Base-by-base conservation (phyloP, 2,329 filamentous ascomycete species). In the Pyricularia sp. region DNA sequence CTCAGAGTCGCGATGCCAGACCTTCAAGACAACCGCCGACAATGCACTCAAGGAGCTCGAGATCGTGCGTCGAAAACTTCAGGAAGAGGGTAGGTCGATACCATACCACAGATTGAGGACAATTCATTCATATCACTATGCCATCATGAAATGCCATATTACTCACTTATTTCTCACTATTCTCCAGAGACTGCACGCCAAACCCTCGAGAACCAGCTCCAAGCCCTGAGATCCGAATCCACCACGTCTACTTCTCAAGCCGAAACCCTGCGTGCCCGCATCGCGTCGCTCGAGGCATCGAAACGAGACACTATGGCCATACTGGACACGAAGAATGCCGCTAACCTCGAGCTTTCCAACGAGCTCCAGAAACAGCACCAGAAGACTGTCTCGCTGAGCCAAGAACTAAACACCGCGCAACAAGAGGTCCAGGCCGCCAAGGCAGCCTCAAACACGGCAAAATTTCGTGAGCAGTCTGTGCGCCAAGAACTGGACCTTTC, bases 291-390 rank as follows among this genome's bases (percentile, higher is more conserved):
- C 2, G 94, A 99, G 79, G 89, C 92, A 0, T 95, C 94, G 7
- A 98, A 97, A 76, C 90, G 95, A 71, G 94, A 97, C 72, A 94
- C 93, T 17, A 81, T 98, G 4, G 90, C 92, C 61, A 88, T 97
- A 42, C 89, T 98, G 71, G 94, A 98, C 76, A 90, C 92, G 23
- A 97, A 97, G 79, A 92, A 92, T 68, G 88, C 88, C 11, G 92
- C 93, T 55, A 93, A 97, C 76, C 92, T 97, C 73, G 89, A 89
- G 70, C 85, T 99, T 2, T 89, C 92, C 4, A 90, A 93, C 70
- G 95, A 99, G 74, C 86, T 99, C 25, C 90, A 93, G 59, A 87
- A 91, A 67, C 93, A 97, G 74, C 94, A 98, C 76, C 89, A 94
- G 75, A 97, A 96, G 77, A 92, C 92, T 63, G 83, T 97, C 68